A percentile compares a stretch with the other conserved stretches of the same genome.
Evolutionary conservation across 2,329 filamentous ascomycete species (phyloP).

Genomic region (Rhinocladiella similis): DNA sequence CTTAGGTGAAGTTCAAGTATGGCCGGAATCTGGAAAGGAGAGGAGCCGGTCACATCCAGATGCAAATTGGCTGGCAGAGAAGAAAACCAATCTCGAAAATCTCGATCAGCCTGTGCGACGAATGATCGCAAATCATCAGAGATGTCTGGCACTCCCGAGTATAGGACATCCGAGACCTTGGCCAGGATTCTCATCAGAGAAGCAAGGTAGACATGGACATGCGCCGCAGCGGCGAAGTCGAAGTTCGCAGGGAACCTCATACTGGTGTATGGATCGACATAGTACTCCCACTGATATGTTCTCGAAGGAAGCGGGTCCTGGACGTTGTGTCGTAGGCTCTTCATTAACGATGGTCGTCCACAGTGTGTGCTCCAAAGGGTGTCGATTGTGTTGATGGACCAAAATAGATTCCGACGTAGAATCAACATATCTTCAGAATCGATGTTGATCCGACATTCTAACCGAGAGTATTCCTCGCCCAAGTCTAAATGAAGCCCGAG

Average conservation of each 20-base stretch:
- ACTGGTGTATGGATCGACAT: conserved; percentile 1
- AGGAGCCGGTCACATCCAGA: conserved; percentile 1
- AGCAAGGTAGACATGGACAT: conserved; percentile 13
- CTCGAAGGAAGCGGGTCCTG: conserved; percentile 5
- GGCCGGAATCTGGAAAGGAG: conserved; percentile 22
- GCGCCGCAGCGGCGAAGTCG: conserved; percentile 4
- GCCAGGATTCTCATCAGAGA: conserved; percentile 9
- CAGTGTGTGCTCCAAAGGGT: conserved; percentile 10
- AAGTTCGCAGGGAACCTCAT: conserved; percentile 9
- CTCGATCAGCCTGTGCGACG: conserved; percentile 4
- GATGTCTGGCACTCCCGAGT: conserved; percentile 13
- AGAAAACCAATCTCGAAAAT: conserved; percentile 8
- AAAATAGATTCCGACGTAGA: conserved; percentile 39
- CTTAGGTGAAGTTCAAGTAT: conserved; percentile 41
- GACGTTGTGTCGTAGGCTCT: conserved; percentile 5
- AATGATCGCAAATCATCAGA: conserved; percentile 6
- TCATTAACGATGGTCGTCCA: conserved; percentile 10
- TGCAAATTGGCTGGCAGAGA: conserved; percentile 4
- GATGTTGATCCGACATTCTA: neutral
- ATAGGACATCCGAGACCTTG: conserved; percentile 8
- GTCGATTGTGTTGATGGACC: conserved; percentile 39
- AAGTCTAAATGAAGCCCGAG: conserved; percentile 41
- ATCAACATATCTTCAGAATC: neutral
- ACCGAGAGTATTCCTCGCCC: conserved; percentile 30
- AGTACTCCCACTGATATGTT: conserved; percentile 12